These are phyloP conservation scores for Chlamydomonas reinhardtii DNA, from an alignment of 163 green algal species.

Conservation along the genomic window DNA sequence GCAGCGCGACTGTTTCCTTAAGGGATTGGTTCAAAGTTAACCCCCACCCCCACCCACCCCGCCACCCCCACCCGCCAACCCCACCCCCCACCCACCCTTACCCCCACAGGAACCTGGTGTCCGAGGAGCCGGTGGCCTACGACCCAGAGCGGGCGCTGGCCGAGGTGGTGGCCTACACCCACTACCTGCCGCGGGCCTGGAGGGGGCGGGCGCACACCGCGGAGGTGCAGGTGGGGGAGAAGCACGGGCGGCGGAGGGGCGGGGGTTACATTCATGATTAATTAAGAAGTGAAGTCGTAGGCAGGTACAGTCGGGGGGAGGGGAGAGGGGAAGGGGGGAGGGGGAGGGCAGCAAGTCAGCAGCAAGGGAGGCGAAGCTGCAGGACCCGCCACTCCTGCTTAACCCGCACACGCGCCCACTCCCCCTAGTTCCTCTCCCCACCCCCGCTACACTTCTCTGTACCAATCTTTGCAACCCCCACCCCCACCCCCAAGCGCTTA, in stretches of 20 bases:
- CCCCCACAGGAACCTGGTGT: conserved; percentile 71
- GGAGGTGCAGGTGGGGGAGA: conserved; percentile 71
- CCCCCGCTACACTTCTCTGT: background rate
- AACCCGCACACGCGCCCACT: too few relatives aligned
- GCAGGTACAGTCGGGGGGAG: too few relatives aligned
- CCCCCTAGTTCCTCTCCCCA: too few relatives aligned
- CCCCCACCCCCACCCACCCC: too few relatives aligned
- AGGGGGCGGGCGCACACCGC: conserved; percentile 80
- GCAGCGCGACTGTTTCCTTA: too few relatives aligned
- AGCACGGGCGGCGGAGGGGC: background rate
- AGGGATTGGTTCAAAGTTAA: too few relatives aligned
- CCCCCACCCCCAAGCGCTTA: background rate
- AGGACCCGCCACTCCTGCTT: too few relatives aligned
- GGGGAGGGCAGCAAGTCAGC: too few relatives aligned
- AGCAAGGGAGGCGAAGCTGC: too few relatives aligned
- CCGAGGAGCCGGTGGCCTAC: conserved; percentile 78
- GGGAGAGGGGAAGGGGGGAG: background rate
- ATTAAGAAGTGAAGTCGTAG: too few relatives aligned
- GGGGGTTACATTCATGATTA: too few relatives aligned
- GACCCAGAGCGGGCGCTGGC: conserved; percentile 90
- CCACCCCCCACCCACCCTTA: background rate
- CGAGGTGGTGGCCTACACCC: conserved; percentile 90
- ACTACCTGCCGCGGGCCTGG: conserved; percentile 95
- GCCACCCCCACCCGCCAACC: background rate
- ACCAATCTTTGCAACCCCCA: too few relatives aligned